Percentiles rank a stretch among this genome's conserved stretches.
Conservation (phyloP, 352 stramenopile species). For the Phytophthora fragariae region DNA sequence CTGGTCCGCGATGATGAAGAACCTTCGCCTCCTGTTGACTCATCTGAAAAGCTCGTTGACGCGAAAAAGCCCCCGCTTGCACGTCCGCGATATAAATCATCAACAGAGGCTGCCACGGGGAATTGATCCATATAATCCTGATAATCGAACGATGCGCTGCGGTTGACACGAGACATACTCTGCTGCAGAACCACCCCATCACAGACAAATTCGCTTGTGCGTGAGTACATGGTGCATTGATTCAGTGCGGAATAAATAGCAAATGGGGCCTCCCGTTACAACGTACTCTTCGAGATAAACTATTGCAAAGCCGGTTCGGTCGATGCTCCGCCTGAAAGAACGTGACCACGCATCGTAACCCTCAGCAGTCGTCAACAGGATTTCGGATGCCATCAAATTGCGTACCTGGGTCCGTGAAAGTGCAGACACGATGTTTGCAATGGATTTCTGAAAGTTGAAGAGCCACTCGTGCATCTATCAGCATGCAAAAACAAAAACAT, state of each 20-base stretch:
- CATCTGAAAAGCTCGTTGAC: conserved; percentile 67
- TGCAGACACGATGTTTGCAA: conserved; percentile 85
- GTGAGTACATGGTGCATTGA: conserved; percentile 28
- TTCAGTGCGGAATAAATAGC: neutral
- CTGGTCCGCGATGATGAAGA: conserved; percentile 53
- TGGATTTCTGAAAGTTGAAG: conserved; percentile 92
- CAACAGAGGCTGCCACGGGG: conserved; percentile 40
- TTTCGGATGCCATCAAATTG: conserved; percentile 5
- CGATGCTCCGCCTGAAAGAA: conserved; percentile 53
- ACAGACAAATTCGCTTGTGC: conserved; percentile 17
- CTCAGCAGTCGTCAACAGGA: neutral
- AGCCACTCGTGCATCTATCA: conserved; percentile 89
- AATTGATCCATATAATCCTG: conserved; percentile 65
- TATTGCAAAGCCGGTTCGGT: conserved; percentile 57
- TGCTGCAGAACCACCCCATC: conserved; percentile 29
- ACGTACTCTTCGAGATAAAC: conserved; percentile 71
- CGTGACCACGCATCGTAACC: conserved; percentile 20
- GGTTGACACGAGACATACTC: conserved; percentile 75
- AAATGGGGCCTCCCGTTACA: conserved; percentile 1
- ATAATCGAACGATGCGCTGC: conserved; percentile 82
- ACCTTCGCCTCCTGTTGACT: conserved; percentile 50
- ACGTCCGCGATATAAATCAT: conserved; percentile 64
- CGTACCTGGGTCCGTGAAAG: conserved; percentile 72
- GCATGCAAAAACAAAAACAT: conserved; percentile 1
- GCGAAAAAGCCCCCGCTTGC: conserved; percentile 52